Percentiles rank a stretch among this genome's conserved stretches.
Conservation (phyloP, 805 yeast species). For the Kazachstania taianensis region DNA sequence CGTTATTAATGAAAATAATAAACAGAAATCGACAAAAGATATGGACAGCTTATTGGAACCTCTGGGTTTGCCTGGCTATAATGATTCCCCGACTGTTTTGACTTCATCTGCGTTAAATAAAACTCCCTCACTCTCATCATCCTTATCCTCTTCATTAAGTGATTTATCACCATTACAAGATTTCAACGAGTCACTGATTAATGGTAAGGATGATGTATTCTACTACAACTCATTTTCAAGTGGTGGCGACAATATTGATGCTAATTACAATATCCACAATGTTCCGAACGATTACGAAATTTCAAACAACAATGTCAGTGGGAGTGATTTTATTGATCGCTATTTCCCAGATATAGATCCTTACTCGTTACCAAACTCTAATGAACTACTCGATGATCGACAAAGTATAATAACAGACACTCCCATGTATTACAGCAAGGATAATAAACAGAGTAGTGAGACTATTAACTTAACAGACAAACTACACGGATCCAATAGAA, state of each 20-base stretch:
- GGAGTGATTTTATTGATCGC: neutral
- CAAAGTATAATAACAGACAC: slow-evolving; percentile 16
- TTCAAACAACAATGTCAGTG: too few species aligned
- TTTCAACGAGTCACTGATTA: slow-evolving; percentile 8
- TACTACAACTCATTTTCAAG: slow-evolving; percentile 5
- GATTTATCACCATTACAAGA: slow-evolving; percentile 16
- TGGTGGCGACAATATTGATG: neutral
- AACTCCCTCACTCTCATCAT: slow-evolving; percentile 9
- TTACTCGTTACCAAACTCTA: slow-evolving; percentile 1
- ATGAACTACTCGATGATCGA: slow-evolving; percentile 12
- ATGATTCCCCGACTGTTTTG: neutral
- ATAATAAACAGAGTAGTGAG: neutral
- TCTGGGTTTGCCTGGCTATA: neutral
- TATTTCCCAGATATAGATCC: slow-evolving; percentile 3
- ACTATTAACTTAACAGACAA: slow-evolving; percentile 1
- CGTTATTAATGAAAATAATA: neutral
- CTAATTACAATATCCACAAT: neutral
- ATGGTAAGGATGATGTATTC: slow-evolving; percentile 4
- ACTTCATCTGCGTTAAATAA: neutral
- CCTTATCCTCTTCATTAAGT: slow-evolving; percentile 11
- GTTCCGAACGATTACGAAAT: too few species aligned
- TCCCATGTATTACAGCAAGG: slow-evolving; percentile 1
- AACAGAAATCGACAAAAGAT: neutral
- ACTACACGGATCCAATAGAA: neutral
- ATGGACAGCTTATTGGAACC: neutral